Percentiles rank a stretch among this genome's conserved stretches.
Conservation (phyloP, 202 grass and related monocot genomes). For the Tripidium arundinaceum region DNA sequence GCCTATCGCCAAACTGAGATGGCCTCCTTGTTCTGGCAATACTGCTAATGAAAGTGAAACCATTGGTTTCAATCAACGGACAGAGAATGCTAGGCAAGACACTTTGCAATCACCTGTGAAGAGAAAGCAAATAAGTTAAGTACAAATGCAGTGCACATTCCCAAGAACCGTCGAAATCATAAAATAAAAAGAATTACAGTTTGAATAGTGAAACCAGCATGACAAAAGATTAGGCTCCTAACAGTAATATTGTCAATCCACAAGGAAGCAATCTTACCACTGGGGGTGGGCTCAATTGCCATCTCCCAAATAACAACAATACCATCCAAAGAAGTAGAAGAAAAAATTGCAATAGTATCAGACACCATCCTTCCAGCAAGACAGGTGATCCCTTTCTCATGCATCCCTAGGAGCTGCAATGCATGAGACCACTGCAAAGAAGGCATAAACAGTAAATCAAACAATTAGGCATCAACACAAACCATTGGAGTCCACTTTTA, state of each 20-base stretch:
- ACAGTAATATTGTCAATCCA: not conserved
- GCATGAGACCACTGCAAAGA: conserved; percentile 66
- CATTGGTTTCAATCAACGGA: conserved; percentile 83
- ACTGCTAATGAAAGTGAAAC: conserved; percentile 81
- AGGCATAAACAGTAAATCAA: conserved; percentile 30
- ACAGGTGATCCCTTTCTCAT: conserved; percentile 95
- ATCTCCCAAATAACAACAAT: conserved; percentile 78
- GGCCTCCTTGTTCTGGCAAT: conserved; percentile 43
- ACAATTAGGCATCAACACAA: not conserved
- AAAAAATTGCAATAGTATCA: conserved; percentile 53
- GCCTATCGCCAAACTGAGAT: conserved; percentile 86
- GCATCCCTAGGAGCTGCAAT: conserved; percentile 69
- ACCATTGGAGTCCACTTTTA: not conserved
- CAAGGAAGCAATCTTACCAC: conserved; percentile 48
- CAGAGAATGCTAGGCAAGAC: conserved; percentile 69
- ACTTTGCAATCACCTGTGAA: conserved; percentile 61
- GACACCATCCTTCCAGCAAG: conserved; percentile 71
- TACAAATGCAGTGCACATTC: not conserved
- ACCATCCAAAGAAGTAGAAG: conserved; percentile 86
- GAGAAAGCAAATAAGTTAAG: conserved; percentile 12
- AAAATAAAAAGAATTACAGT: not conserved
- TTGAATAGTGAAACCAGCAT: conserved; percentile 1
- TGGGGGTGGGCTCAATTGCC: conserved; percentile 23
- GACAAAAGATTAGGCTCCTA: not conserved
- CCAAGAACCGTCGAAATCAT: conserved; percentile 3